A percentile compares a stretch with the other conserved stretches of the same genome.
These are phyloP conservation scores for Silene conica DNA, from an alignment of 148 eudicot genomes.

Conservation along the genomic window DNA sequence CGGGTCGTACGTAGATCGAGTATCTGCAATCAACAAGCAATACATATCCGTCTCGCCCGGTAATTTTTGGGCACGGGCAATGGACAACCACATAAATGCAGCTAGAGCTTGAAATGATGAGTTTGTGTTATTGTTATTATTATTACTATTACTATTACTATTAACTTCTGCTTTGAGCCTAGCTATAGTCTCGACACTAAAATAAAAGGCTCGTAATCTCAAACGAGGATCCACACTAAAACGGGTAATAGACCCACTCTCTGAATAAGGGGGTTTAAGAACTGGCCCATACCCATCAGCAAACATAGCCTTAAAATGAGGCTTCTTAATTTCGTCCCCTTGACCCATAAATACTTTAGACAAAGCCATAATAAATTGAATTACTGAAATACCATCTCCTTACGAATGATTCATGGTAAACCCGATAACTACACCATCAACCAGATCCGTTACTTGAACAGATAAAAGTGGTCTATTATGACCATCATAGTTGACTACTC, in stretches of 20 bases:
- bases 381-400: constrained; percentile 32
- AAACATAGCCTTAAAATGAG: constrained; percentile 18
- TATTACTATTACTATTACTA: neutral
- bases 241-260: constrained; percentile 18
- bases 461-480: constrained; percentile 24
- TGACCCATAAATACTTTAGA: constrained; percentile 23
- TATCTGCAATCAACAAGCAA: constrained; percentile 15
- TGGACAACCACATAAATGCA: constrained; percentile 24
- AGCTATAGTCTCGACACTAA: constrained; percentile 13
- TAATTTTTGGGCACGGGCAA: constrained; percentile 18
- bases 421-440: constrained; percentile 23
- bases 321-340: neutral
- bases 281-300: constrained; percentile 3
- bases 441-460: constrained; percentile 29
- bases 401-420: constrained; percentile 27
- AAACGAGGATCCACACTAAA: neutral
- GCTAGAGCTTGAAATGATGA: constrained; percentile 23
- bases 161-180: constrained; percentile 27
- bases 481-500: constrained; percentile 31
- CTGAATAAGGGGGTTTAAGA: constrained; percentile 23
- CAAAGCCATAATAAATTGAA: constrained; percentile 28
- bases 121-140: neutral
- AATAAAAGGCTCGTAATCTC: constrained; percentile 26
- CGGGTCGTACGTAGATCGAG: too few species aligned
- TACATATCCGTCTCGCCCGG: neutral